phyloP scores from a whole-genome alignment of 2,329 filamentous ascomycete genomes.

The Xylaria sp. region DNA sequence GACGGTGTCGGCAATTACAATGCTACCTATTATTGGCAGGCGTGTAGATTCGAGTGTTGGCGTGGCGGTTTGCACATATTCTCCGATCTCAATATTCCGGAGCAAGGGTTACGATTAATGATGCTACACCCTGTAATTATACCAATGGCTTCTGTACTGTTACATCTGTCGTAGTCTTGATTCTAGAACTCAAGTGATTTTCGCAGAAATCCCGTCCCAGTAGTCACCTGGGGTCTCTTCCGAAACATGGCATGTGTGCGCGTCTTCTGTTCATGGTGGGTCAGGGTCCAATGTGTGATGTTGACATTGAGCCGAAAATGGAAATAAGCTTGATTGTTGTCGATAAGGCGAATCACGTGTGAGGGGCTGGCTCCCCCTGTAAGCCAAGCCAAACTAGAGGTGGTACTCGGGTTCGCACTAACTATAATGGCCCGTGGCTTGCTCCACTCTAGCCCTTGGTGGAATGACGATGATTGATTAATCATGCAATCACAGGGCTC shows the following conservation, averaged over 20 bases:
- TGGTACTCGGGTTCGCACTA: conserved; percentile 4
- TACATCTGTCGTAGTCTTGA: background rate
- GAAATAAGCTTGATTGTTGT: conserved; percentile 40
- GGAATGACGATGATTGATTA: background rate
- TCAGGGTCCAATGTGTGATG: conserved; percentile 28
- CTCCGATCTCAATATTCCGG: conserved; percentile 35
- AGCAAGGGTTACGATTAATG: conserved; percentile 46
- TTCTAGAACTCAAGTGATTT: background rate
- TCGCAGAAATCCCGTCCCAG: background rate
- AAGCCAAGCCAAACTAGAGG: background rate
- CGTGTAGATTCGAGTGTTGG: conserved; percentile 21
- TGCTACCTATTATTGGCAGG: conserved; percentile 4
- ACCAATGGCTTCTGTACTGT: conserved; percentile 41
- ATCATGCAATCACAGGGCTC: background rate
- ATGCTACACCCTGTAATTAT: conserved; percentile 53
- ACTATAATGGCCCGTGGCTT: conserved; percentile 4
- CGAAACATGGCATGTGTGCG: conserved; percentile 17
- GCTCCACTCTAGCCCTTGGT: background rate
- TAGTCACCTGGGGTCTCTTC: background rate
- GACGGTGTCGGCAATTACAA: conserved; percentile 20
- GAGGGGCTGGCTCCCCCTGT: conserved; percentile 24
- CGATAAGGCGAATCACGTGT: conserved; percentile 46
- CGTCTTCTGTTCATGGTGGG: conserved; percentile 33
- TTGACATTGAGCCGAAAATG: conserved; percentile 43
- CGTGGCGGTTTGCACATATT: conserved; percentile 44